Evolutionary conservation across 257 asterid species (phyloP).

Genomic region (Oldenlandia corymbosa): DNA sequence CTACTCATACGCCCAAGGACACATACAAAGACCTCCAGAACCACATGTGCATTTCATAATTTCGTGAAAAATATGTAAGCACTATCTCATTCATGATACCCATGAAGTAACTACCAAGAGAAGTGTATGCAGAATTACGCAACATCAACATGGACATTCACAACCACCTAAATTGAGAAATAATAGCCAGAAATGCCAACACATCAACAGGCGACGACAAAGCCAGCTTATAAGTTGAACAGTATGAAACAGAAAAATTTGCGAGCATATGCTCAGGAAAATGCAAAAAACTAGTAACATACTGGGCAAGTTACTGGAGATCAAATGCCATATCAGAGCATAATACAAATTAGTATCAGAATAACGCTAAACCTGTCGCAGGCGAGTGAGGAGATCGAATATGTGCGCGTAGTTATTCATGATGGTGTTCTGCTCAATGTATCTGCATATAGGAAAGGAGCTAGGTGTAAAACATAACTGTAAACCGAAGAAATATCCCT

Average conservation of each 20-base stretch:
- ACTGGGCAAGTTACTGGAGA: not conserved
- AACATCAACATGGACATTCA: too few relatives aligned
- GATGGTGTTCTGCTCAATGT: slow-evolving; percentile 62
- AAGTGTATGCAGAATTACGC: not conserved
- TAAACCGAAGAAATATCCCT: not conserved
- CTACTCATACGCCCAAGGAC: not conserved
- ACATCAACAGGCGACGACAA: not conserved
- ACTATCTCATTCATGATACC: not conserved
- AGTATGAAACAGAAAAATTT: not conserved
- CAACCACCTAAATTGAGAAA: not conserved
- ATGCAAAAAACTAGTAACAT: not conserved
- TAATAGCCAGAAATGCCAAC: not conserved
- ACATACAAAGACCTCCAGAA: not conserved
- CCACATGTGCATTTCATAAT: not conserved
- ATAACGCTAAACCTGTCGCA: slow-evolving; percentile 65
- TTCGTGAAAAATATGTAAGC: not conserved
- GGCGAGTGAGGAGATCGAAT: slow-evolving; percentile 85
- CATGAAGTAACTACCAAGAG: not conserved
- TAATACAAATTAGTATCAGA: not conserved
- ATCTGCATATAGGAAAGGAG: slow-evolving; percentile 42
- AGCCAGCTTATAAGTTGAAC: not conserved
- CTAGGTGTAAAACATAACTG: not conserved
- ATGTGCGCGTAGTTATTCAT: slow-evolving; percentile 93
- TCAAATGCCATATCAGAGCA: slow-evolving; percentile 9
- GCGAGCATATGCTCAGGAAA: not conserved